These are phyloP conservation scores for Sporothrix sp. DNA, from an alignment of 2,329 filamentous ascomycete genomes.

Conservation along the genomic window DNA sequence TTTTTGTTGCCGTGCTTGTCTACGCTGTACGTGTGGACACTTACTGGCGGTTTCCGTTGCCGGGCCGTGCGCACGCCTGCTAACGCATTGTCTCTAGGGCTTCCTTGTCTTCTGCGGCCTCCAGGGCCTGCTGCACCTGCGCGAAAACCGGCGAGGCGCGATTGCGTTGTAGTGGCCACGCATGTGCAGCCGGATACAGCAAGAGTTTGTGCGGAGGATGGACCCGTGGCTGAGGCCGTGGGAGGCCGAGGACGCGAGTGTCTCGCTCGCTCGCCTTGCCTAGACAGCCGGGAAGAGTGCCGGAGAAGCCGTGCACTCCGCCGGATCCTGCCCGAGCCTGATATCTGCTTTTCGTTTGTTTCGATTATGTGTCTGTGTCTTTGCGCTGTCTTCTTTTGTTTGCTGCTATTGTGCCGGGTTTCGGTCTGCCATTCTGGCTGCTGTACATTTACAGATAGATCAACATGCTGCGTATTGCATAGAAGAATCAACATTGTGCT, in stretches of 20 bases:
- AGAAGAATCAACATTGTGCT: no score
- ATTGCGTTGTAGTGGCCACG: conserved; percentile 53
- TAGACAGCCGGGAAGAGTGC: no score
- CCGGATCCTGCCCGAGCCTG: not conserved
- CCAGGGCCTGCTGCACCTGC: conserved; percentile 77
- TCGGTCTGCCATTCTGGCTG: not conserved
- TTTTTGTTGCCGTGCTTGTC: conserved; percentile 80
- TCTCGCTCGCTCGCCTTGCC: no score
- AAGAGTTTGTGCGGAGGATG: not conserved
- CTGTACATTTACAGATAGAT: conserved; percentile 2
- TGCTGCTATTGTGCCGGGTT: not conserved
- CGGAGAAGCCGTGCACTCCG: no score
- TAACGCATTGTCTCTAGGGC: conserved; percentile 38
- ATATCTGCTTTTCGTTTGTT: not conserved
- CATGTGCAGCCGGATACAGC: conserved; percentile 9
- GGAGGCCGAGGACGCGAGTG: not conserved
- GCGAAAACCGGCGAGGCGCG: conserved; percentile 72
- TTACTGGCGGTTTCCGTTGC: not conserved
- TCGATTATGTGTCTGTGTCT: no score
- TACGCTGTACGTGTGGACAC: conserved; percentile 62
- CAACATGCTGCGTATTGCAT: no score
- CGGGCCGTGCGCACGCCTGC: not conserved
- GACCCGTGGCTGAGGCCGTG: not conserved
- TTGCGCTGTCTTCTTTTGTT: not conserved
- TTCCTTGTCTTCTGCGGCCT: conserved; percentile 89